A percentile compares a stretch with the other conserved stretches of the same genome.
phyloP scores from a whole-genome alignment of 2,329 filamentous ascomycete genomes.

The Cytospora piceicola region DNA sequence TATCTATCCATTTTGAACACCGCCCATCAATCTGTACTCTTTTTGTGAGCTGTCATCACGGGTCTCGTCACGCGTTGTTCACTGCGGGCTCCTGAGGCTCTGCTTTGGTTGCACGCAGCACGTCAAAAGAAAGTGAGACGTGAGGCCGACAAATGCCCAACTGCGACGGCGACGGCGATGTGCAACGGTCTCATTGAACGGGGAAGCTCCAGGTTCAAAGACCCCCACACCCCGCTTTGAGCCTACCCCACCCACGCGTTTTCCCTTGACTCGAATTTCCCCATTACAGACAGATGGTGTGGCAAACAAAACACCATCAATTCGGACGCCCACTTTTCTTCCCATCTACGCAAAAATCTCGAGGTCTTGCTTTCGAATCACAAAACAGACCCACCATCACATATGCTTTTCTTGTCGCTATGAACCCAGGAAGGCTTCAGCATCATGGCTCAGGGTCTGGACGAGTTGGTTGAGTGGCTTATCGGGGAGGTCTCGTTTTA shows the following conservation, averaged over 20 bases:
- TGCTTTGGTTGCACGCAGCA: no score
- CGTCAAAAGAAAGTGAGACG: no score
- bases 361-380: conserved; percentile 30
- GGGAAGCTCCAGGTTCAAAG: neutral
- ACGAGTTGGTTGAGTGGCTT: conserved; percentile 50
- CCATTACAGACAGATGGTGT: no score
- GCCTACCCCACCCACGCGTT: neutral
- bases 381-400: conserved; percentile 31
- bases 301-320: conserved; percentile 16
- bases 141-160: no score
- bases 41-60: neutral
- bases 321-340: conserved; percentile 14
- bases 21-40: neutral
- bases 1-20: no score
- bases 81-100: neutral
- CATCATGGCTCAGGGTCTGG: conserved; percentile 47
- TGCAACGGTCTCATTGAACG: no score
- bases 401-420: conserved; percentile 33
- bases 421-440: conserved; percentile 29
- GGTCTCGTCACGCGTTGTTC: neutral
- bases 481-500: conserved; percentile 50
- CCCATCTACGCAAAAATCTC: conserved; percentile 24
- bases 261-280: neutral
- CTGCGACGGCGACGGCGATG: no score
- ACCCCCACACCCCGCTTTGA: neutral